Evolutionary conservation across 768 basidiomycete species (phyloP), one percentile per base, ranked within the genome.

Genomic region (Russula ochroleuca): DNA sequence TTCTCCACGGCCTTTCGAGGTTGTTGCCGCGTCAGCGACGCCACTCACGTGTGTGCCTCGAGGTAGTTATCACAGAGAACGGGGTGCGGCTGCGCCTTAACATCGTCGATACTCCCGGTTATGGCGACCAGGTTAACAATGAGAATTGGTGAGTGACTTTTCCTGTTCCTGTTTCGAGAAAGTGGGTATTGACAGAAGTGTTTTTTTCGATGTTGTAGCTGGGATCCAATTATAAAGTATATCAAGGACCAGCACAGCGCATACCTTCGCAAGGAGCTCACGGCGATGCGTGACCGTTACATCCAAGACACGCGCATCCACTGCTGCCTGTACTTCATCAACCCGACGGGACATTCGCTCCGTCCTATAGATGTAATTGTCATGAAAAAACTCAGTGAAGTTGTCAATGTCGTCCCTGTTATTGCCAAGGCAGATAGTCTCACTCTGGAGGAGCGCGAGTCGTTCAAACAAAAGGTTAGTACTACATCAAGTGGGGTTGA

Each of bases 191-290:
- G 54, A 53, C 45, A 9, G 41, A 35, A 33, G 28, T 13, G 15
- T 43, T 55, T 8, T 43, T 55, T 48, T 51, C 28, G 11, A 40
- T 25, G 25, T 62, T 67, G n/a, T 65, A 95, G 92, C 81, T 99
- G 96, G 96, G 96, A 99, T 72, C 92, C 96, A 48, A 98, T 99
- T 71, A 83, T 98, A 74, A 98, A 97, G 77, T 97, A 99, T 76
- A 98, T 98, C 81, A 94, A 95, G 80, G 96, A 98, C 81, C 96
- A 98, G 74, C 96, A 98, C 80, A 94, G 92, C 73, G 93, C 94
- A 41, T 99, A 97, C 78, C 85, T 99, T 59, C 92, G 97, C 77
- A 98, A 99, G 78, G 96, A 99, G 80, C 82, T 98, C 68, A 98
- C 97, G 3, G 96, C 97, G 2, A 94, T 94, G 90, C 90, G 97